Evolutionary conservation across 2,329 filamentous ascomycete genomes (phyloP).

Genomic region (Reticulascus tulasneorum): DNA sequence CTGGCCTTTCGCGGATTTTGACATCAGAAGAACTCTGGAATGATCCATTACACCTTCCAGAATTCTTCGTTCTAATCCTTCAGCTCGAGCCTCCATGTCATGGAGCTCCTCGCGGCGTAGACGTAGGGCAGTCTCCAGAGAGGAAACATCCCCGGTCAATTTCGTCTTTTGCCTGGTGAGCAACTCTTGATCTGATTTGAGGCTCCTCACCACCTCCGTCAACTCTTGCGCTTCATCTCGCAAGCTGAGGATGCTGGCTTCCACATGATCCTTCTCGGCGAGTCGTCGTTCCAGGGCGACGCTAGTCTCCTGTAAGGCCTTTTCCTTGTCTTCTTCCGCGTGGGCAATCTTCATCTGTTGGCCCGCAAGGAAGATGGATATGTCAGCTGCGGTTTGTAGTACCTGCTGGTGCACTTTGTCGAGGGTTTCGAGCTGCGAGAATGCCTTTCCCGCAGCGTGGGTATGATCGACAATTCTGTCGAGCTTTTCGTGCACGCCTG

Average conservation of each 20-base stretch:
- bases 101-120: slow-evolving; percentile 88
- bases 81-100: slow-evolving; percentile 84
- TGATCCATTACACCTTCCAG: slow-evolving; percentile 95
- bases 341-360: slow-evolving; percentile 73
- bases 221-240: slow-evolving; percentile 50
- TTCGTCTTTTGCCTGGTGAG: slow-evolving; percentile 74
- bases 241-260: slow-evolving; percentile 49
- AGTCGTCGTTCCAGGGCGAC: slow-evolving; percentile 75
- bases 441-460: slow-evolving; percentile 62
- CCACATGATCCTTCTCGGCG: slow-evolving; percentile 60
- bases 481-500: slow-evolving; percentile 23
- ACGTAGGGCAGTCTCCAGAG: slow-evolving; percentile 83
- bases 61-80: slow-evolving; percentile 85
- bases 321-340: slow-evolving; percentile 74
- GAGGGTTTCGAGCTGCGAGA: slow-evolving; percentile 73
- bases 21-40: slow-evolving; percentile 82
- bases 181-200: slow-evolving; percentile 69
- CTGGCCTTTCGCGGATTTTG: slow-evolving; percentile 52
- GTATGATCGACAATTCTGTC: slow-evolving; percentile 57
- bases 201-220: slow-evolving; percentile 49
- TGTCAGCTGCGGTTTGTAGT: slow-evolving; percentile 75
- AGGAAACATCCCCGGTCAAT: slow-evolving; percentile 80
- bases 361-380: slow-evolving; percentile 73
- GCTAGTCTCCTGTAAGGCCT: slow-evolving; percentile 73
- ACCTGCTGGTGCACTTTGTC: slow-evolving; percentile 89